Base-by-base conservation (phyloP, 2,329 filamentous ascomycete species). In the Hypoxylon sp. region DNA sequence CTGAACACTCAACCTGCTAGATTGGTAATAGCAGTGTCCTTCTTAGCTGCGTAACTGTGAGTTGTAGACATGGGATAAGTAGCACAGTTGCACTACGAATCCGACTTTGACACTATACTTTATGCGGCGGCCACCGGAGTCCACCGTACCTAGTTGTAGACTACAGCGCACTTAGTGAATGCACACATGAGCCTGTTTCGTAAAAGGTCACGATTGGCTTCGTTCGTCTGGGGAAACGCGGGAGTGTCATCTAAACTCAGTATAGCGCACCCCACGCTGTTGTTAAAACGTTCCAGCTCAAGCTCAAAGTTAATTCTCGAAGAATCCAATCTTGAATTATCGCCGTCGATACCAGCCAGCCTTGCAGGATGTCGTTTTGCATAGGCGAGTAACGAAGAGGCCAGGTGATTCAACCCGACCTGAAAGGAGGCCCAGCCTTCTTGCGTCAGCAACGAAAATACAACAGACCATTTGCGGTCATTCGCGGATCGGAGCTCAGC, bases 281-380 rank as follows among this genome's bases (percentile, higher is more conserved):
- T 19, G n/a, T 56, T 30, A 32, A 41, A 16, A 23, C 25, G 27
- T 23, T 46, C 37, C 5, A 16, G 11, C 39, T 34, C 19, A 32
- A 39, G 21, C 30, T 52, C n/a, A 61, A 56, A 54, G 30, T 54
- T 19, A 14, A 11, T 48, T 41, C 43, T 48, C 30, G 48, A 58
- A 57, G 23, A 51, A 58, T 63, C 64, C 58, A 51, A 53, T 55
- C 12, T 52, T 30, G 58, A 48, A 30, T 37, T 55, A 55, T 48
- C 43, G 32, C 30, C 37, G 30, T 54, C 32, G 43, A 59, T 51
- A 63, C 11, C 14, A 52, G n/a, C 39, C 59, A 70, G 64, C 65
- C 67, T 39, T 67, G 65, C 37, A 53, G 65, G 46, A 53, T 63
- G 67, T 70, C 37, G 65, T 62, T 65, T 52, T 59, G 67, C 67